These are phyloP conservation scores for Monascus purpureus DNA, from an alignment of 495 filamentous ascomycete species.

Conservation along the genomic window DNA sequence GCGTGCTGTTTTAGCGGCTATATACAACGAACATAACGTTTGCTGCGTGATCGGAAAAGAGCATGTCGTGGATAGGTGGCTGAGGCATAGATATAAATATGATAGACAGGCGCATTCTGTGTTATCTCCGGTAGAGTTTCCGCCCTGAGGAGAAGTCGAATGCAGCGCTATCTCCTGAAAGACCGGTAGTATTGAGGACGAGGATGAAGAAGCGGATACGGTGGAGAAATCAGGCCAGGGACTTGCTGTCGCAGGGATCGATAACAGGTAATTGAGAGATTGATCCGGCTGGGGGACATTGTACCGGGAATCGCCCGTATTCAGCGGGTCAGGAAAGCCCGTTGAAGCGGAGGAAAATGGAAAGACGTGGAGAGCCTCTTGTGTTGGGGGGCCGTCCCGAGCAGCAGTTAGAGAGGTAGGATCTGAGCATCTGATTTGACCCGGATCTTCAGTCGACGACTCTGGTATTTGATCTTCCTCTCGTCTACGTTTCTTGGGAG, in stretches of 20 bases:
- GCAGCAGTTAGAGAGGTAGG: not conserved
- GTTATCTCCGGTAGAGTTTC: constrained; percentile 4
- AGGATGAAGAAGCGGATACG: constrained; percentile 22
- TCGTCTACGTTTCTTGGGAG: constrained; percentile 28
- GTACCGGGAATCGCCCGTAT: too few species aligned
- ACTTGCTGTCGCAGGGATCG: constrained; percentile 17
- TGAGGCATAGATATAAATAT: constrained; percentile 32
- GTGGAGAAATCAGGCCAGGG: constrained; percentile 34
- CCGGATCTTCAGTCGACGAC: constrained; percentile 4
- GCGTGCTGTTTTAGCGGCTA: constrained; percentile 40
- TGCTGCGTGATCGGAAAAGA: constrained; percentile 29
- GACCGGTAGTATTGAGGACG: constrained; percentile 12
- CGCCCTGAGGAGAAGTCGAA: not conserved
- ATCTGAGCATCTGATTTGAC: constrained; percentile 13
- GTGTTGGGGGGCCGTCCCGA: not conserved
- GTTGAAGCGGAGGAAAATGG: too few species aligned
- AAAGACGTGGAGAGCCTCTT: constrained; percentile 13
- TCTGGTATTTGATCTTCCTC: constrained; percentile 16
- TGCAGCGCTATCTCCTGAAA: constrained; percentile 7
- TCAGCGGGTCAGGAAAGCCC: too few species aligned
- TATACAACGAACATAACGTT: constrained; percentile 42
- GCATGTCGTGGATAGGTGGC: constrained; percentile 27
- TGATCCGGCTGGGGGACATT: too few species aligned
- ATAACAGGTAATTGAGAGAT: constrained; percentile 9
- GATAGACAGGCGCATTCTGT: constrained; percentile 30